phyloP scores from a whole-genome alignment of 2,329 filamentous ascomycete genomes.

The Alternaria postmessia region DNA sequence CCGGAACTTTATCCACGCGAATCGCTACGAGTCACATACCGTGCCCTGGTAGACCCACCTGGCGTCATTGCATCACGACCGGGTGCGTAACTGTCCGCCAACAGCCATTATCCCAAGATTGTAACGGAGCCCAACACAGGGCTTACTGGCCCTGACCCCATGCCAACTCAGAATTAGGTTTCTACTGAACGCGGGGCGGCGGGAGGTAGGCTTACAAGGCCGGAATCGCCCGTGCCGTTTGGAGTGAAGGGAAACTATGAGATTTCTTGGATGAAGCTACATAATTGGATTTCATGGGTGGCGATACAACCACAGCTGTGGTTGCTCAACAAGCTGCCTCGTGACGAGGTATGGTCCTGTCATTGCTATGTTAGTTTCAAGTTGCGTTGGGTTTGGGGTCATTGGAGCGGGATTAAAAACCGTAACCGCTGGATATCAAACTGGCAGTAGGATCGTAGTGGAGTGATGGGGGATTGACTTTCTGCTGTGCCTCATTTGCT shows the following conservation, averaged over 20 bases:
- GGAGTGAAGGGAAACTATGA: not conserved
- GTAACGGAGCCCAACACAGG: not conserved
- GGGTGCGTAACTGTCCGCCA: conserved; percentile 16
- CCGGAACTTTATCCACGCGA: conserved; percentile 22
- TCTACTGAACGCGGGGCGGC: conserved; percentile 12
- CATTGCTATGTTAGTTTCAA: conserved; percentile 7
- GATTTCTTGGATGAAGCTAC: conserved; percentile 1
- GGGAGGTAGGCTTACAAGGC: conserved; percentile 14
- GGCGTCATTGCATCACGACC: conserved; percentile 11
- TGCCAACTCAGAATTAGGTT: conserved; percentile 15
- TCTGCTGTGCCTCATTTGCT: not conserved
- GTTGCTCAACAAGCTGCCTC: not conserved
- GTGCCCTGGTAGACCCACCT: conserved; percentile 6
- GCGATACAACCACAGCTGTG: not conserved
- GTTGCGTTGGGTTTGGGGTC: not conserved
- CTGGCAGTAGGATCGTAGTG: not conserved
- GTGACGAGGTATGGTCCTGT: not conserved
- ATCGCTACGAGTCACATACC: conserved; percentile 12
- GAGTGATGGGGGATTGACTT: not conserved
- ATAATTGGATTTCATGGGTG: not conserved
- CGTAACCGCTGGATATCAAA: conserved; percentile 9
- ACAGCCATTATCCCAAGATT: conserved; percentile 2
- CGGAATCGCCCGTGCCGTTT: not conserved
- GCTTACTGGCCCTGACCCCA: conserved; percentile 10
- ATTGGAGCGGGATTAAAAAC: not conserved